These are phyloP conservation scores for Pseudopyricularia javanii DNA, from an alignment of 2,329 filamentous ascomycete genomes.

Conservation along the genomic window DNA sequence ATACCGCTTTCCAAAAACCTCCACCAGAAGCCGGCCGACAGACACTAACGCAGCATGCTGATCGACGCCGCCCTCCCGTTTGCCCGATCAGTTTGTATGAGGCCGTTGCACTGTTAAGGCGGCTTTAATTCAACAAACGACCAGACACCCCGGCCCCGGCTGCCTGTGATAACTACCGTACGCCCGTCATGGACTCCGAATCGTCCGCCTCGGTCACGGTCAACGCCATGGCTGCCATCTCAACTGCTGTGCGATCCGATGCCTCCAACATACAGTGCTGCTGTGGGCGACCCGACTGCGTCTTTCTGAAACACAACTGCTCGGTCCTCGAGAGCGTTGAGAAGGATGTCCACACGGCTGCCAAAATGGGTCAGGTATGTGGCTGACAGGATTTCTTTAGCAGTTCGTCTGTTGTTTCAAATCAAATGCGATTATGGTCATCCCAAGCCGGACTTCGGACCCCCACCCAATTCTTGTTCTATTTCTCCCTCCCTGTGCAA, in stretches of 20 bases:
- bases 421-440: no score
- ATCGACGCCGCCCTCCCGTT: background rate
- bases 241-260: background rate
- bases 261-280: conserved; percentile 52
- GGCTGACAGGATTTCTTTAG: background rate
- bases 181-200: background rate
- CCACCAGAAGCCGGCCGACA: background rate
- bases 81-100: background rate
- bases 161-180: background rate
- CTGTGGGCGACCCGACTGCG: conserved; percentile 71
- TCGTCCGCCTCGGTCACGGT: background rate
- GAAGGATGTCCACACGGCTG: conserved; percentile 76
- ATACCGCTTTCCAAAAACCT: background rate
- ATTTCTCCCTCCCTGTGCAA: no score
- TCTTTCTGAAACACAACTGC: conserved; percentile 71
- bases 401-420: conserved; percentile 2
- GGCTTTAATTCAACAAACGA: background rate
- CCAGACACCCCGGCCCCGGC: background rate
- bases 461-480: no score
- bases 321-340: conserved; percentile 69
- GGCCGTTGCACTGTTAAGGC: background rate
- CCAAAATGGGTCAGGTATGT: conserved; percentile 81
- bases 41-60: background rate
- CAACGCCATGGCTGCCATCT: conserved; percentile 2
- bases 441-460: no score